These are phyloP conservation scores for Penicillium concentricum DNA, from an alignment of 2,329 filamentous ascomycete species.

Conservation along the genomic window DNA sequence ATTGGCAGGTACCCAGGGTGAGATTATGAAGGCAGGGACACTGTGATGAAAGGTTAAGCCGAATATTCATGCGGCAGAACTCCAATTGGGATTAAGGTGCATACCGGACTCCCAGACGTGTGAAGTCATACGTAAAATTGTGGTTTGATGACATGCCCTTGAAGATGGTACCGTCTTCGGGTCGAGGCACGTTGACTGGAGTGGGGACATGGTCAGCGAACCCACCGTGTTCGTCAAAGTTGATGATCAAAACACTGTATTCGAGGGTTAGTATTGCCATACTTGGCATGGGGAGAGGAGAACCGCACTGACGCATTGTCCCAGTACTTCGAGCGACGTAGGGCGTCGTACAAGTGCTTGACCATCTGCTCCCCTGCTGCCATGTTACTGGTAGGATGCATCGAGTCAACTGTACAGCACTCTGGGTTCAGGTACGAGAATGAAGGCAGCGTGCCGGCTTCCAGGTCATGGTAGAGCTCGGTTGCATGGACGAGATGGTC, in stretches of 20 bases:
- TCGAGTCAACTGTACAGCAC: conserved; percentile 36
- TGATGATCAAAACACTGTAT: conserved; percentile 38
- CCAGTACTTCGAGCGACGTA: conserved; percentile 43
- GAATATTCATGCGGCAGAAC: not conserved
- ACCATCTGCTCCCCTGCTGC: conserved; percentile 40
- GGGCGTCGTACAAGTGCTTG: conserved; percentile 45
- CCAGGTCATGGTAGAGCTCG: conserved; percentile 65
- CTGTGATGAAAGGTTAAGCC: conserved; percentile 9
- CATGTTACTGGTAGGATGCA: conserved; percentile 43
- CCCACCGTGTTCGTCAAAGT: conserved; percentile 44
- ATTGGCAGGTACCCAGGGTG: conserved; percentile 34
- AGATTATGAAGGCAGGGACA: conserved; percentile 40
- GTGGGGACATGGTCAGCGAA: conserved; percentile 44
- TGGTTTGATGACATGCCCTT: conserved; percentile 31
- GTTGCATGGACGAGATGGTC: conserved; percentile 31
- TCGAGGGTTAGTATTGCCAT: not conserved
- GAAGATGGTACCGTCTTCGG: conserved; percentile 35
- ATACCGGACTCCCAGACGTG: conserved; percentile 39
- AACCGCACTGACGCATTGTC: conserved; percentile 29
- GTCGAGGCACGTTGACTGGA: conserved; percentile 36
- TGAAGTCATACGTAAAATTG: conserved; percentile 40
- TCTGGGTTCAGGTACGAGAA: conserved; percentile 55
- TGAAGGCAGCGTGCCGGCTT: conserved; percentile 64
- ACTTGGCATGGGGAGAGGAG: not conserved
- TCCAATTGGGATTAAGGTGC: not conserved